Base-by-base conservation (phyloP, 331 rosid species). In the Acacia concinna region DNA sequence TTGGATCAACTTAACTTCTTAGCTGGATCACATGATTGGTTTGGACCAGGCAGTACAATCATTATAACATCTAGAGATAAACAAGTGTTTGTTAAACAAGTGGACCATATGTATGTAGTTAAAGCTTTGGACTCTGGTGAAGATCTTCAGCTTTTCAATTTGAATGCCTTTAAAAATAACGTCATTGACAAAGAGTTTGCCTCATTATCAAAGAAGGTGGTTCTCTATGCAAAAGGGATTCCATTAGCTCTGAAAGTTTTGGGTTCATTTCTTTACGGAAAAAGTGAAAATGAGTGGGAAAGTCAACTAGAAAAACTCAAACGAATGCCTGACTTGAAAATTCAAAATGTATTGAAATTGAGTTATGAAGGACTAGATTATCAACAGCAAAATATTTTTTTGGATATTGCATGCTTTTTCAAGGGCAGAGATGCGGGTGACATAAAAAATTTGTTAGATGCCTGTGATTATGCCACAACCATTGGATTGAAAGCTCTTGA, bases 21-120 rank as follows among this genome's bases (percentile, higher is more conserved):
- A 64, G 70, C 44, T 32, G 70, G 70, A 64, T 43, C 43, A 34
- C 70, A 34, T 64, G 20, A 64, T 17, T 64, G 70, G 44, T 64
- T 64, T 64, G 44, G 70, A 64, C 7, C 25, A 32, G 70, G 70
- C 11, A 64, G 44, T 64, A 64, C 44, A 64, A 18, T 64, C n/a
- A 64, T 64, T 64, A 64, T 64, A 32, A 64, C 70, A 6, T 32
- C 70, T 8, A 64, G 44, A 64, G 70, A 64, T 17, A 64, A 17
- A 37, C 14, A 64, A 32, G 70, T 64, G 27, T 1, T 64, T 64
- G 2, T 6, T 8, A 64, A 34, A 64, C 2, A 32, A 8, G 70
- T 64, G 21, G 27, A 34, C 34, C 25, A 18, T 17, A 34, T 17
- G 38, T 34, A 17, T 3, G 14, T 17, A 9, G 44, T 64, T 8